Evolutionary conservation across 495 filamentous ascomycete genomes (phyloP).

Genomic region (Glarea lozoyensis): DNA sequence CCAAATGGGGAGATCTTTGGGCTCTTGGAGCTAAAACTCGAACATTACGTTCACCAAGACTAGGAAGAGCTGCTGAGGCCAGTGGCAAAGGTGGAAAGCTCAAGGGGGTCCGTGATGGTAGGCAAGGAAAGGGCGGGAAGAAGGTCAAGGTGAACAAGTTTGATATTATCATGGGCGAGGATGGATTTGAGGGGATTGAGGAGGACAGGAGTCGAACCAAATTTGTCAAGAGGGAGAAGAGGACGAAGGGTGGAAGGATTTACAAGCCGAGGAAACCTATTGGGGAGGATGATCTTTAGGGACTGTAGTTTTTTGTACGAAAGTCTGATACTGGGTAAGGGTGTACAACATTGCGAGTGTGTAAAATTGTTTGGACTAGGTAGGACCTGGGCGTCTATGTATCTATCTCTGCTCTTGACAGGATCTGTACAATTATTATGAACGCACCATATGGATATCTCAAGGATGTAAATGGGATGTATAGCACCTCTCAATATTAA

Average conservation of each 20-base stretch:
- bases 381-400: not conserved
- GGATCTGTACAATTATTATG: no score
- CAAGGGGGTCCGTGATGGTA: constrained; percentile 23
- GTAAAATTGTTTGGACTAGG: not conserved
- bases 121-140: constrained; percentile 28
- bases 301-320: not conserved
- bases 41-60: constrained; percentile 46
- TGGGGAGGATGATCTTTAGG: constrained; percentile 24
- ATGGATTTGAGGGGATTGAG: constrained; percentile 18
- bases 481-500: no score
- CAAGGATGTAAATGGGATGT: no score
- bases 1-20: constrained; percentile 90
- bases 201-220: constrained; percentile 20
- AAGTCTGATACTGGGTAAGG: no score
- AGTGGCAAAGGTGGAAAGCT: constrained; percentile 10
- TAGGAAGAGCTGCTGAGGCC: constrained; percentile 25
- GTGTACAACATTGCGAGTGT: not conserved
- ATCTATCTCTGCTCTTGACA: not conserved
- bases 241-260: constrained; percentile 43
- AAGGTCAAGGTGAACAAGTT: constrained; percentile 21
- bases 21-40: constrained; percentile 88
- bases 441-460: no score
- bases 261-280: constrained; percentile 35
- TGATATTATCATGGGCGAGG: constrained; percentile 31
- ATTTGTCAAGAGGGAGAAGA: constrained; percentile 28